Evolutionary conservation across 164 flowering plant genomes (phyloP).

Genomic region (Kalanchoe fedtschenkoi): DNA sequence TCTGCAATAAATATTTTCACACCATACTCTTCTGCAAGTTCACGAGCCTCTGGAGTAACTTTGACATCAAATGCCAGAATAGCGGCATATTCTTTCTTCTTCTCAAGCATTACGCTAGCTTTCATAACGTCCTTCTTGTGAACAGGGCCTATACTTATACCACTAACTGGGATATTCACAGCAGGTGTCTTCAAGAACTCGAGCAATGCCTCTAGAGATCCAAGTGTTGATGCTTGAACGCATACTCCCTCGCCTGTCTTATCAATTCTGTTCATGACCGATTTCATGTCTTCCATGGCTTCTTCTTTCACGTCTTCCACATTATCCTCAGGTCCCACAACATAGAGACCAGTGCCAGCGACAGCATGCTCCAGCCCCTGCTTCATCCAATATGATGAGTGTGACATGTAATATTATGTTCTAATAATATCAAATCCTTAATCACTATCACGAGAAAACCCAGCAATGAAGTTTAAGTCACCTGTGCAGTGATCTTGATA

Average conservation of each 20-base stretch:
- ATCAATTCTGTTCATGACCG: constrained; percentile 83
- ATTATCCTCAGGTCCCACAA: constrained; percentile 80
- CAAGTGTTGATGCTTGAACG: constrained; percentile 96
- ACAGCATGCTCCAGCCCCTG: constrained; percentile 98
- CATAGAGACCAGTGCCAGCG: constrained; percentile 86
- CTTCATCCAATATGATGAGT: constrained; percentile 3
- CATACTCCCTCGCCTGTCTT: constrained; percentile 93
- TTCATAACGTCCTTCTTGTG: constrained; percentile 96
- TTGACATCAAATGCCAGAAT: constrained; percentile 96
- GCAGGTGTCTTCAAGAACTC: constrained; percentile 86
- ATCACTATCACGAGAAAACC: neutral
- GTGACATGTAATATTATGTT: neutral
- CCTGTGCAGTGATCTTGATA: constrained; percentile 93
- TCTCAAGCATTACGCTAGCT: constrained; percentile 97
- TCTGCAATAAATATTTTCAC: constrained; percentile 89
- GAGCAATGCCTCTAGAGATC: constrained; percentile 92
- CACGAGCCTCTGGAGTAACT: constrained; percentile 94
- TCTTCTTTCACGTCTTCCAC: constrained; percentile 61
- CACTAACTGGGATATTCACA: constrained; percentile 88
- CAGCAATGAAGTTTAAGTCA: constrained; percentile 11
- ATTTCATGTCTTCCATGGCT: constrained; percentile 82
- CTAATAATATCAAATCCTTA: neutral
- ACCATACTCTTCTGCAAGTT: constrained; percentile 85
- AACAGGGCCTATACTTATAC: constrained; percentile 91
- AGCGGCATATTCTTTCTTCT: constrained; percentile 88